Evolutionary conservation across 1,139 yeast genomes (phyloP), one percentile per base, ranked within the genome.

Genomic region (Pichia sp.): DNA sequence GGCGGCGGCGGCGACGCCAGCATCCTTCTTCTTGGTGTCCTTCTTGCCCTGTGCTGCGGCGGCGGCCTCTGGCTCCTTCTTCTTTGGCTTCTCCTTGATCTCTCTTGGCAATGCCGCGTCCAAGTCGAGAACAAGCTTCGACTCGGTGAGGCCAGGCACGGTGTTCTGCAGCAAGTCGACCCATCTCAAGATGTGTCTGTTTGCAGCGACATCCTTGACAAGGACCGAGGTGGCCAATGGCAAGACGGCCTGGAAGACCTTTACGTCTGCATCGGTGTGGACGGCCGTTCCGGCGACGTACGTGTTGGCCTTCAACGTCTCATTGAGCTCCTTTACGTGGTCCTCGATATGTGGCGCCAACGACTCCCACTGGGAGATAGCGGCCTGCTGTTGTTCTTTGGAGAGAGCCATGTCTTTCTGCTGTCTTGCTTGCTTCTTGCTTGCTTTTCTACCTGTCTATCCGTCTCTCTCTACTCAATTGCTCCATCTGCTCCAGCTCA

Each of bases 161-260:
- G 82, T 75, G 68, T 84, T 81, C 75, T 93, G 98, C 59, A 93
- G 74, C 65, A 88, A 80, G 66, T 90, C 97, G 30, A 81, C 81
- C 97, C 98, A 93, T 79, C 98, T 86, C 60, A 90, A 75, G 59
- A 90, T 77, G 72, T 92, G 98, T 78, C 97, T 87, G 69, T 73
- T 72, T 52, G 72, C 70, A 52, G 81, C 79, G 57, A 79, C 63
- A 57, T 84, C 82, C 46, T 82, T 84, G 23, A 23, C 10, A 2
- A 45, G n/a, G 7, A 29, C 13, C 5, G 47, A 45, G 16, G 76
- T 72, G 41, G 87, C 82, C 56, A 80, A 61, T 51, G 90, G 87
- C 63, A 81, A 74, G 36, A 83, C 84, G 45, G 81, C 76, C 54
- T 84, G 82, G 64, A 89, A 87, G 47, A 87, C 84, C 50, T 76